Base-by-base conservation (phyloP, 257 asterid genomes). In the Penstemon barbatus region DNA sequence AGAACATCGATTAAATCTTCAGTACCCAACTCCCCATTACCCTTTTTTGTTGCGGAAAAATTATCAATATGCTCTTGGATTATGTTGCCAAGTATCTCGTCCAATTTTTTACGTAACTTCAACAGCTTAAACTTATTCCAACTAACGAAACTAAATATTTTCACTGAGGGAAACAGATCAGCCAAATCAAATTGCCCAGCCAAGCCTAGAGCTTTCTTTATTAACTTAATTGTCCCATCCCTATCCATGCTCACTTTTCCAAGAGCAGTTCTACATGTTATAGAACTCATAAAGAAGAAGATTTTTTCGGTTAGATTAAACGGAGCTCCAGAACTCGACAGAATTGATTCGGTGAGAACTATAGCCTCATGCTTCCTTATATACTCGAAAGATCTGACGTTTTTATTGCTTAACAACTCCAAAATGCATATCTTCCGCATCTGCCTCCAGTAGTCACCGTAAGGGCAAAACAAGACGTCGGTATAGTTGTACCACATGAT, bases 1-100 rank as follows among this genome's bases (percentile, higher is more conserved):
- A 81, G 70, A 48, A 81, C 82, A 59, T 81, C 85, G 7, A 77
- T 73, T 13, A 81, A 43, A 69, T 81, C 85, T 54, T 78, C 81
- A 51, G 66, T 56, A 5, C 77, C 82, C 11, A 66, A 39, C 66
- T 69, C 78, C 15, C 81, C 86, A 66, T 72, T 64, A 0, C 77
- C 78, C 69, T 50, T 61, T 19, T 38, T 40, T 40, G 70, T 66
- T 36, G 10, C 19, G 45, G 53, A 25, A 25, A 0, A 25, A 25
- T 44, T 62, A 67, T 79, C 39, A 36, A 51, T 51, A 19, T 82
- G 84, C 56, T 76, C 78, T 42, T 59, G 48, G 0, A 74, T 70
- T 0, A 82, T 72, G 12, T 39, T 50, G 39, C 79, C 77, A 19
- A 82, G 73, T 51, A 82, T 63, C 59, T n/a, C 25, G 44, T 82